Evolutionary conservation across 129 eudicot genomes (phyloP).

Genomic region (Oenanthe sinensis): DNA sequence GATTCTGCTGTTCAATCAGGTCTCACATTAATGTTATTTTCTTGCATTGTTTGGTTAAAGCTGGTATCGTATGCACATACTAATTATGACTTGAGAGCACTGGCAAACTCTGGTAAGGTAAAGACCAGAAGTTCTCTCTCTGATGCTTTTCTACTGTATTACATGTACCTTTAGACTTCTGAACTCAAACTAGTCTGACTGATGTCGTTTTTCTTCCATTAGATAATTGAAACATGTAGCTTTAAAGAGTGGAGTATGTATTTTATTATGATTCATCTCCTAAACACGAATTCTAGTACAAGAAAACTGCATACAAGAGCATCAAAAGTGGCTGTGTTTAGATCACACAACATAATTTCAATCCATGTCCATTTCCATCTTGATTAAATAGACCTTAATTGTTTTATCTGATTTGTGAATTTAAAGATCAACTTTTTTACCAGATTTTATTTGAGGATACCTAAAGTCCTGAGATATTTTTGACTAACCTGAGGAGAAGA

Average conservation of each 20-base stretch:
- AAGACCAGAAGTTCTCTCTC: conserved; percentile 6
- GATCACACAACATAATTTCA: neutral
- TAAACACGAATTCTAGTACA: neutral
- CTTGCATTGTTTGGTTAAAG: conserved; percentile 90
- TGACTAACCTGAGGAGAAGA: neutral
- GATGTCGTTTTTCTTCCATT: neutral
- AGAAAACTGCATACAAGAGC: neutral
- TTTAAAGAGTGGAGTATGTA: neutral
- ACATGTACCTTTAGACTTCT: neutral
- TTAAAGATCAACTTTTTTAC: neutral
- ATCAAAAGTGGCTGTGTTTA: neutral
- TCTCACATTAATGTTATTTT: conserved; percentile 59
- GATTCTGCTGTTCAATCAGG: conserved; percentile 91
- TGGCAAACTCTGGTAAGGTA: conserved; percentile 70
- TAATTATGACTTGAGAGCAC: conserved; percentile 70
- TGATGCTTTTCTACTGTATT: neutral
- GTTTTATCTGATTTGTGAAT: neutral
- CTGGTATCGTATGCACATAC: conserved; percentile 88
- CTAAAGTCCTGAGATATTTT: neutral
- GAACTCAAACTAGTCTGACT: neutral
- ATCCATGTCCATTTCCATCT: neutral
- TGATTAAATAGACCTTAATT: neutral
- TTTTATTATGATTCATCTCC: neutral
- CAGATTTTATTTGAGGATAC: neutral
- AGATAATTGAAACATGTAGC: neutral